Evolutionary conservation across 2,329 filamentous ascomycete species (phyloP).

Genomic region (Colletotrichum horii): DNA sequence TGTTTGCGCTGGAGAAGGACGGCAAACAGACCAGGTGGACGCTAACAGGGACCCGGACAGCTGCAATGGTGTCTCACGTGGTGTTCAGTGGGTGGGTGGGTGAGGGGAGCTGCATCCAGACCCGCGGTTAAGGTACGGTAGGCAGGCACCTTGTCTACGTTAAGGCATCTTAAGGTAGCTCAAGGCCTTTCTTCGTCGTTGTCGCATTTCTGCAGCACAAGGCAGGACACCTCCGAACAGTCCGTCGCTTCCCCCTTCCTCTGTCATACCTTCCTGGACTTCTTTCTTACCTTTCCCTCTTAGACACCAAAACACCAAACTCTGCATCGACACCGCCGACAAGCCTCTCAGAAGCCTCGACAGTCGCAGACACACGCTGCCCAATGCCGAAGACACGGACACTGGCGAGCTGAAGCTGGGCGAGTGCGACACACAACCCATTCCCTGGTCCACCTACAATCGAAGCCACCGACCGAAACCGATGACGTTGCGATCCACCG

Average conservation of each 20-base stretch:
- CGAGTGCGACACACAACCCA: background rate
- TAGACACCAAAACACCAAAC: background rate
- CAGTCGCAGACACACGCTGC: background rate
- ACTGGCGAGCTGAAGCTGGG: background rate
- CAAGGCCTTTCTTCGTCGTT: background rate
- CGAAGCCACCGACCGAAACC: background rate
- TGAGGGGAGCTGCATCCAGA: background rate
- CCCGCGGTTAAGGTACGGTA: background rate
- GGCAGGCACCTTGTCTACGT: background rate
- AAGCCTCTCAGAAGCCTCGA: background rate
- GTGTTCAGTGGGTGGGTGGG: background rate
- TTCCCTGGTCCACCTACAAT: background rate
- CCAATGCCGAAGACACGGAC: background rate
- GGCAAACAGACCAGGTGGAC: background rate
- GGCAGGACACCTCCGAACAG: background rate
- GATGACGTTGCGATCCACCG: slow-evolving; percentile 10
- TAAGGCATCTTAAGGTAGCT: background rate
- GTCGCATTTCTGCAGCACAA: background rate
- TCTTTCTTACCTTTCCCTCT: background rate
- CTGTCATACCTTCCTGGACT: background rate
- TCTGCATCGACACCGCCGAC: background rate
- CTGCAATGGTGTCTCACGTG: background rate
- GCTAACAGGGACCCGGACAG: background rate
- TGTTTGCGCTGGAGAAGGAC: background rate
- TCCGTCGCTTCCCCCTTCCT: background rate